Base-by-base conservation (phyloP, 2,329 filamentous ascomycete species). In the Colletotrichum navitas region DNA sequence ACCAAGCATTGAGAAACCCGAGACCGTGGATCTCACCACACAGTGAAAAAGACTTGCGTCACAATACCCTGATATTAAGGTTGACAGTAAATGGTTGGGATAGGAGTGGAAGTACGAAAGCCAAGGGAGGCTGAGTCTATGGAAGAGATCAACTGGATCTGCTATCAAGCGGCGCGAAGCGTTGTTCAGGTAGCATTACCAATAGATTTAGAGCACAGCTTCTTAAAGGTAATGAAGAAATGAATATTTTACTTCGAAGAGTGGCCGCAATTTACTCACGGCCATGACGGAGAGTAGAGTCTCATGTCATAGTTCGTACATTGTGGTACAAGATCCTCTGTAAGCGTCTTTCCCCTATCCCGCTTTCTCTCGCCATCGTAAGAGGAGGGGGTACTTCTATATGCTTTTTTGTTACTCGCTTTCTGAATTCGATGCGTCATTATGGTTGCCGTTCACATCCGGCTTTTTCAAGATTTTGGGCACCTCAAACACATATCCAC, bases 401-500 rank as follows among this genome's bases (percentile, higher is more conserved):
- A 56, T 63, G 66, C 61, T 39, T 39, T 39, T 61, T 34, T 58
- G 67, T 52, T 68, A 65, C 62, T 72, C 54, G 74, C 54, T 73
- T 74, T 71, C 74, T 16, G 67, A 74, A n/a, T 74, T 72, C 14
- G 73, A 66, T 32, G 64, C 69, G n/a, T 77, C 74, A 59, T 79
- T 77, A 39, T 78, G 77, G 60, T 77, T 77, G 26, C 81, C 83
- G 66, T 84, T 82, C n/a, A 74, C 76, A 66, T 68, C 75, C 24
- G 74, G 74, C 72, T 76, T 80, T 66, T 72, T 70, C 55, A 77
- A 76, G 76, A 82, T 75, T 77, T 83, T 85, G 18, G 92, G 89
- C 43, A 98, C 89, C 79, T 97, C 94, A 78, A 97, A 97, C 12
- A 98, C 88, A 32, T 96, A 88, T n/a, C 93, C 93, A 8, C 94